Base-by-base conservation (phyloP, 768 basidiomycete species). In the Phlegmacium glaucopus region DNA sequence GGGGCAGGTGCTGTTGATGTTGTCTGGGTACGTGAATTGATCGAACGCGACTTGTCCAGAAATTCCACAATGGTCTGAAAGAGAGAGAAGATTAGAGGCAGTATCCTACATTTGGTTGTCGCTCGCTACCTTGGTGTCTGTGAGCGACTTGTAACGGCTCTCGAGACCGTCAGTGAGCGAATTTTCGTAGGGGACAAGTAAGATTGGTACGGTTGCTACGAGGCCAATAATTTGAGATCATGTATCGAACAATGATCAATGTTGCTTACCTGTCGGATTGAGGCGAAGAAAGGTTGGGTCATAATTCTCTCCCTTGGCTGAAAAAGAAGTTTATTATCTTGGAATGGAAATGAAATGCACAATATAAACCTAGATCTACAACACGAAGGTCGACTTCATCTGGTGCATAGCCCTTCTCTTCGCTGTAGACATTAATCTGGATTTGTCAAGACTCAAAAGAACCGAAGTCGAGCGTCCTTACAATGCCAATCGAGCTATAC, bases 381-480 rank as follows among this genome's bases (percentile, higher is more conserved):
- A 77, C 61, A 63, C 76, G 85, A 54, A 81, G 67, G 56, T 85
- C 80, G 28, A 90, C 60, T 56, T 94, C 92, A 60, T 91, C 87
- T 25, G 72, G 59, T 4, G 80, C 83, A 57, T 94, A 94, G 1
- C 92, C 92, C 61, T 94, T 94, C 68, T 94, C 92, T 51, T 73
- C 71, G 48, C 77, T 79, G 46, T 5, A 34, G 32, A 34, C 10
- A 34, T 2, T 34, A 34, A 11, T 32, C 30, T 8, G 32, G 2
- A 34, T 11, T 11, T n/a, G 4, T 34, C 32, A 8, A 32, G 30
- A 8, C 30, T 8, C 9, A 11, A 34, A 34, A 34, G 32, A 34
- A 11, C 11, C n/a, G 10, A n/a, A 11, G 12, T 11, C 36, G 36
- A 2, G 34, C 29, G 35, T 30, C 53, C 79, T 67, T 63, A 83